Evolutionary conservation across 768 basidiomycete genomes (phyloP).

Genomic region (Leucocoprinus leucothites): DNA sequence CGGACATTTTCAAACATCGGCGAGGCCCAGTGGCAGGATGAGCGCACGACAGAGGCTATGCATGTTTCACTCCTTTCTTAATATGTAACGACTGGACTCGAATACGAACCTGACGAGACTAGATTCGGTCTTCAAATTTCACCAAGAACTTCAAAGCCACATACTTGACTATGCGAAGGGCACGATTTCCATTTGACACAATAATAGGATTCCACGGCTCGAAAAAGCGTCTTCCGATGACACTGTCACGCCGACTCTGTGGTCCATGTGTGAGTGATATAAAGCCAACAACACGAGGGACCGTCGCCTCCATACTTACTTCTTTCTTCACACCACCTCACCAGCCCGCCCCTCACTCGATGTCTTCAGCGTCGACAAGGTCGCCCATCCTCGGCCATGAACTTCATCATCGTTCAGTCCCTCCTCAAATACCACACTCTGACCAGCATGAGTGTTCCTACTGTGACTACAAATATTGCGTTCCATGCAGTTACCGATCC

Average conservation of each 20-base stretch:
- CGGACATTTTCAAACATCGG: background rate
- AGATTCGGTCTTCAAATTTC: too few relatives aligned
- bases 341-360: background rate
- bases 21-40: too few relatives aligned
- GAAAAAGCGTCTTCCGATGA: background rate
- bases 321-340: background rate
- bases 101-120: too few relatives aligned
- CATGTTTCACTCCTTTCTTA: background rate
- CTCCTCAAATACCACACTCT: background rate
- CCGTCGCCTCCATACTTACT: constrained; percentile 11
- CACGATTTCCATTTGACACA: too few relatives aligned
- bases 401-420: background rate
- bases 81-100: background rate
- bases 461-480: background rate
- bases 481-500: constrained; percentile 4
- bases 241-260: constrained; percentile 1
- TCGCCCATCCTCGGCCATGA: background rate
- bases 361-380: background rate
- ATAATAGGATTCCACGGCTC: background rate
- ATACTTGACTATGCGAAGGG: too few relatives aligned
- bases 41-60: background rate
- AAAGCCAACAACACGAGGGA: constrained; percentile 8
- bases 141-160: too few relatives aligned
- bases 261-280: constrained; percentile 5
- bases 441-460: background rate